Conservation (phyloP, 2,329 filamentous ascomycete genomes). For the Chaetomium olivaceum region DNA sequence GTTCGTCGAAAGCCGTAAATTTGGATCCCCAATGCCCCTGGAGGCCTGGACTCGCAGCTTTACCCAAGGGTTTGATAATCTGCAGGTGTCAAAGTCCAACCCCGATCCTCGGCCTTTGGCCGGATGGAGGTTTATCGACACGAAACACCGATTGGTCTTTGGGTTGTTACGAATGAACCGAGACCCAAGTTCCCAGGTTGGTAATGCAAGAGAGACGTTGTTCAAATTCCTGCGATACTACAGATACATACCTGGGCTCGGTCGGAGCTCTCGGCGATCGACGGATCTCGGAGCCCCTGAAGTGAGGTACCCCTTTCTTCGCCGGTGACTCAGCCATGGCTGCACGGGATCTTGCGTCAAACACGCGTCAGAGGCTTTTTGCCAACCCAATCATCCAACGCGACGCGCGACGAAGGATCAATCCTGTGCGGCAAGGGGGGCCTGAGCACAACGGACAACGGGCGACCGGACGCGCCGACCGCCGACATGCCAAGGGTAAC, state of each 20-base stretch:
- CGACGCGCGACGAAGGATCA: slow-evolving; percentile 13
- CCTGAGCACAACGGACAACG: not conserved
- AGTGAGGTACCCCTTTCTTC: not conserved
- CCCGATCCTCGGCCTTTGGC: too few relatives aligned
- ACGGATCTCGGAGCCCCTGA: not conserved
- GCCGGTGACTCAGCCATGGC: slow-evolving; percentile 7
- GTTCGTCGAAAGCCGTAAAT: too few relatives aligned
- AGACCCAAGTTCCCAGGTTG: too few relatives aligned
- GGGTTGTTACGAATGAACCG: too few relatives aligned
- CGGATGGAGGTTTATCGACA: too few relatives aligned
- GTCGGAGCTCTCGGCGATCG: not conserved
- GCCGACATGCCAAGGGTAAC: not conserved
- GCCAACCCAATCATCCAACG: slow-evolving; percentile 18
- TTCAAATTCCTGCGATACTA: too few relatives aligned
- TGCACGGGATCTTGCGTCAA: slow-evolving; percentile 21
- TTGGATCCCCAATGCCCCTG: too few relatives aligned
- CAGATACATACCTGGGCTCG: not conserved
- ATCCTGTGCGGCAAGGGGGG: too few relatives aligned
- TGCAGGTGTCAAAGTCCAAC: too few relatives aligned
- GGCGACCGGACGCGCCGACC: not conserved
- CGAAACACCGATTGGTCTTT: too few relatives aligned
- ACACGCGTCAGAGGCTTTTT: not conserved
- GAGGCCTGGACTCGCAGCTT: too few relatives aligned
- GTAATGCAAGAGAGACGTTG: not conserved
- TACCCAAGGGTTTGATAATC: too few relatives aligned